Evolutionary conservation across 1,284 basidiomycete species (phyloP).

Genomic region (Apiotrichum domesticum): DNA sequence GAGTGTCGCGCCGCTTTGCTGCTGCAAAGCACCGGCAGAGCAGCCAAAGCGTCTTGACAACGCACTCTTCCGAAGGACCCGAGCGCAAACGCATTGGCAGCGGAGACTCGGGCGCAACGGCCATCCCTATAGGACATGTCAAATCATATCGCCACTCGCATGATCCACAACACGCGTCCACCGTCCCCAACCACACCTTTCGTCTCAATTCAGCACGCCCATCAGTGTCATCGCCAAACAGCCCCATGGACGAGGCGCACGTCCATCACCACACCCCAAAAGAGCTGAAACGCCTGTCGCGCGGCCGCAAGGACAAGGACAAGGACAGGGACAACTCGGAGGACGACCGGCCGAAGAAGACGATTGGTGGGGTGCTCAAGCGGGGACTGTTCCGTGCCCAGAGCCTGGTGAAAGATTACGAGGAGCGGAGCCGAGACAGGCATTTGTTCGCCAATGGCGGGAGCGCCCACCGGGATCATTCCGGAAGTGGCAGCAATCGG

Average conservation of each 20-base stretch:
- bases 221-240: background rate
- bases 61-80: background rate
- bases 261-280: constrained; percentile 6
- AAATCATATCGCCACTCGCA: background rate
- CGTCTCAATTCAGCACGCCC: background rate
- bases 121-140: background rate
- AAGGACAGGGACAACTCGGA: constrained; percentile 13
- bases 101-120: constrained; percentile 3
- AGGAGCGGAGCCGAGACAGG: constrained; percentile 26
- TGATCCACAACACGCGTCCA: background rate
- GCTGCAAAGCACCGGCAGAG: constrained; percentile 16
- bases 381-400: constrained; percentile 33
- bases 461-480: background rate
- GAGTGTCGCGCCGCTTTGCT: constrained; percentile 13
- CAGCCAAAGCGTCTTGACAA: background rate
- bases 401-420: constrained; percentile 19
- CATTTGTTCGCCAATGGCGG: constrained; percentile 9
- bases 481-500: background rate
- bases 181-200: constrained; percentile 13
- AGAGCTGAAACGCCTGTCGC: constrained; percentile 8
- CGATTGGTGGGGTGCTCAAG: constrained; percentile 34
- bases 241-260: constrained; percentile 15
- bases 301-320: constrained; percentile 4
- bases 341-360: constrained; percentile 27
- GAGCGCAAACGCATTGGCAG: constrained; percentile 2